A percentile compares a stretch with the other conserved stretches of the same genome.
phyloP scores from a whole-genome alignment of 2,329 filamentous ascomycete species.

The Curvularia hawaiiensis region DNA sequence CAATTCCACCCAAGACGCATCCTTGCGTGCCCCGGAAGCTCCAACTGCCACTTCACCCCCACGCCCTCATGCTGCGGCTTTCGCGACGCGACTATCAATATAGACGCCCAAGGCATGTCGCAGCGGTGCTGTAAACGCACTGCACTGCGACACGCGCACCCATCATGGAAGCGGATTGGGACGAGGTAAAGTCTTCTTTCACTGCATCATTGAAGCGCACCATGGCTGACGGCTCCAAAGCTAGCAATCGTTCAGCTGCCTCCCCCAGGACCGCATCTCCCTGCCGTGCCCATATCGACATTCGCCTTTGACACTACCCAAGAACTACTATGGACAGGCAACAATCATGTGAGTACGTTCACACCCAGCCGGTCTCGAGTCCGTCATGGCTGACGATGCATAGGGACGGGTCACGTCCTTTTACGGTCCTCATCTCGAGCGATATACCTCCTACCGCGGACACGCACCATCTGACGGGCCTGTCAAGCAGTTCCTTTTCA shows the following conservation, averaged over 20 bases:
- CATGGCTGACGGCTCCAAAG: slow-evolving; percentile 52
- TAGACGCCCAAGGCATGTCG: slow-evolving; percentile 37
- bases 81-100: slow-evolving; percentile 26
- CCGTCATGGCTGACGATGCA: slow-evolving; percentile 15
- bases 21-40: slow-evolving; percentile 33
- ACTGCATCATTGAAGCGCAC: slow-evolving; percentile 1
- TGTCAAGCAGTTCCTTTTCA: slow-evolving; percentile 87
- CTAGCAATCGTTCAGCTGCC: slow-evolving; percentile 82
- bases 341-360: slow-evolving; percentile 73
- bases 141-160: slow-evolving; percentile 30
- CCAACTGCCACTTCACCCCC: slow-evolving; percentile 21
- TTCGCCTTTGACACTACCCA: slow-evolving; percentile 88
- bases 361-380: background rate
- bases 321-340: slow-evolving; percentile 92
- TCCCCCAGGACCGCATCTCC: slow-evolving; percentile 69
- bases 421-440: slow-evolving; percentile 80
- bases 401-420: slow-evolving; percentile 90
- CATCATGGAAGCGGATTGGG: slow-evolving; percentile 60
- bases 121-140: slow-evolving; percentile 17
- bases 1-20: slow-evolving; percentile 16
- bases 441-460: slow-evolving; percentile 88
- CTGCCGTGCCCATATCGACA: slow-evolving; percentile 74
- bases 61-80: slow-evolving; percentile 20
- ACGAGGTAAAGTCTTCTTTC: slow-evolving; percentile 46
- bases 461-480: slow-evolving; percentile 74